Conservation (phyloP, 257 asterid species). For the Solanum medicagineum region DNA sequence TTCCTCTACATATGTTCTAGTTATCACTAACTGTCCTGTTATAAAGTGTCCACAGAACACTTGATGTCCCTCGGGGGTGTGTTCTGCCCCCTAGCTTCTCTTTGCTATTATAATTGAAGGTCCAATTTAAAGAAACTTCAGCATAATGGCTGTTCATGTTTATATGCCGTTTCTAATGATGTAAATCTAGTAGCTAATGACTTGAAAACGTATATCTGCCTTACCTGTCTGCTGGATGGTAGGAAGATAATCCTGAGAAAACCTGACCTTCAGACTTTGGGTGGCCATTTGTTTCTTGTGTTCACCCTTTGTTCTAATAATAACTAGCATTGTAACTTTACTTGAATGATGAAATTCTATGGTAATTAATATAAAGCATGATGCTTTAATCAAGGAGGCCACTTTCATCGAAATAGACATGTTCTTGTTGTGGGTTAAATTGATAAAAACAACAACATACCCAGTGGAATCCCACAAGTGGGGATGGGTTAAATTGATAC, state of each 20-base stretch:
- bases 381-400: background rate
- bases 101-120: background rate
- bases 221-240: background rate
- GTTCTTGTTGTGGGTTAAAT: background rate
- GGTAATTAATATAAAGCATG: background rate
- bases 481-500: background rate
- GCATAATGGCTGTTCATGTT: background rate
- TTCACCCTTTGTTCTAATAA: background rate
- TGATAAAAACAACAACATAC: background rate
- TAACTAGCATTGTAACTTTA: background rate
- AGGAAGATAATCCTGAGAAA: background rate
- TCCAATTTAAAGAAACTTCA: background rate
- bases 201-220: background rate
- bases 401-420: background rate
- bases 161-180: background rate
- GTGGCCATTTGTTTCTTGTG: background rate
- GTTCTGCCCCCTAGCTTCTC: background rate
- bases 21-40: background rate
- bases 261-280: background rate
- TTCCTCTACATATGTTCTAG: background rate
- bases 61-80: background rate
- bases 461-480: too few relatives aligned
- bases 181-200: background rate
- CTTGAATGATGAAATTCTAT: background rate
- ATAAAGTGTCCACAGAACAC: background rate